Base-by-base conservation (phyloP, 1,139 yeast species). In the Wickerhamomyces sp. region DNA sequence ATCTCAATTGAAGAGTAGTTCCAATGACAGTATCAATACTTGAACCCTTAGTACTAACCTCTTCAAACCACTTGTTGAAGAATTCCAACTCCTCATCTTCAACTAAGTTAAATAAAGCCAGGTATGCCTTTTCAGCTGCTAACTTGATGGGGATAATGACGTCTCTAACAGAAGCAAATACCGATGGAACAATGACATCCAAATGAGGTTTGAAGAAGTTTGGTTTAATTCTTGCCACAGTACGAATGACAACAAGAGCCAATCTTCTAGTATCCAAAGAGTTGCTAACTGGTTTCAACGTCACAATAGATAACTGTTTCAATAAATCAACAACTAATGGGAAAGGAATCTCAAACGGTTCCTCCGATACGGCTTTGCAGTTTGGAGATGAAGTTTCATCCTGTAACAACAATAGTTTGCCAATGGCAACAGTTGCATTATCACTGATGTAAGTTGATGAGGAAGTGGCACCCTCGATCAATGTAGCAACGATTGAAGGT, bases 81-180 rank as follows among this genome's bases (percentile, higher is more conserved):
- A 66, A 61, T 1, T 55, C 64, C 67, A 77, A 68, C n/a, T 74
- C 72, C n/a, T 69, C 76, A 50, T 88, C 93, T 37, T 84, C 90
- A 29, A 88, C 82, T 53, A 91, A 70, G 46, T 76, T 72, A 63
- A 90, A 83, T 23, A 89, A 65, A 2, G 90, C 79, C 57, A 91
- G 66, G 63, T 77, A 91, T 1, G 96, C 91, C 70, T 89, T 89
- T 64, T 93, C 99, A 6, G 96, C 96, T 1, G 98, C 97, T 52
- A 93, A 74, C 60, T 90, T 90, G 56, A 93, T 84, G 5, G 99
- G 98, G 58, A 93, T 88, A 40, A 87, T 72, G 14, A 82, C 75
- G 58, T 91, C 96, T 55, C 99, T 77, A 39, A 93, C 85, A 62
- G 95, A 84, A 0, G 83, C 71, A 62, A 93, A 93, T 2, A 90